phyloP scores from a whole-genome alignment of 1,139 yeast species.

The Yamadazyma pseudoaaseri region DNA sequence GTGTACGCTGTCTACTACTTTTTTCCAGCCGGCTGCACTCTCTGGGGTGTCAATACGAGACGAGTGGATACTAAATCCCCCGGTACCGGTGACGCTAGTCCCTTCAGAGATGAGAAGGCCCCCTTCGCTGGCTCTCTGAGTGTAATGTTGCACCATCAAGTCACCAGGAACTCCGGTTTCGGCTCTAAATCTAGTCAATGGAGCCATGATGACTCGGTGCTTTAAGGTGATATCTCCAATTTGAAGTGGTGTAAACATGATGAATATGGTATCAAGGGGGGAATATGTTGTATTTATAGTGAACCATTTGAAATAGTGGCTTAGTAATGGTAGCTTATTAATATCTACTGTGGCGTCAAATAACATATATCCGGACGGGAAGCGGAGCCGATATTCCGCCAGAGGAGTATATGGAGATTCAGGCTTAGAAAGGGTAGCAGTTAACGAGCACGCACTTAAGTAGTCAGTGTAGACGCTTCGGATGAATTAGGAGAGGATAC shows the following conservation, averaged over 20 bases:
- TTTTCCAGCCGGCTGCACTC: slow-evolving; percentile 51
- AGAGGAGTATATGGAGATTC: too few relatives aligned
- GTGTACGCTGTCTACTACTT: slow-evolving; percentile 50
- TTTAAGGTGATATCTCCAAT: slow-evolving; percentile 34
- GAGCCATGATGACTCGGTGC: slow-evolving; percentile 51
- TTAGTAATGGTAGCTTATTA: too few relatives aligned
- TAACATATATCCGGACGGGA: too few relatives aligned
- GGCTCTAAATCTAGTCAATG: slow-evolving; percentile 53
- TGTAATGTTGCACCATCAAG: slow-evolving; percentile 47
- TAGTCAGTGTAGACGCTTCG: too few relatives aligned
- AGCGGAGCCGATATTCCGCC: too few relatives aligned
- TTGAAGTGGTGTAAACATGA: slow-evolving; percentile 45
- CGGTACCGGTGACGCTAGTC: slow-evolving; percentile 20
- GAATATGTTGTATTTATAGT: too few relatives aligned
- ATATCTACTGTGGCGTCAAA: too few relatives aligned
- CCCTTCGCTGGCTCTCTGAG: slow-evolving; percentile 52
- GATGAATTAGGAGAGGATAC: too few relatives aligned
- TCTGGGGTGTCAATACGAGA: slow-evolving; percentile 53
- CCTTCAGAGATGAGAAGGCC: slow-evolving; percentile 46
- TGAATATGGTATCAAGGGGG: too few relatives aligned
- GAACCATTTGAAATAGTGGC: too few relatives aligned
- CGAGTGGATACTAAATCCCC: slow-evolving; percentile 39
- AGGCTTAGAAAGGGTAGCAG: too few relatives aligned
- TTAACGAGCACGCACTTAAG: too few relatives aligned
- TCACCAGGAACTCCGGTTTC: slow-evolving; percentile 41